These are phyloP conservation scores for Daldinia sp. DNA, from an alignment of 2,329 filamentous ascomycete genomes.

Conservation along the genomic window DNA sequence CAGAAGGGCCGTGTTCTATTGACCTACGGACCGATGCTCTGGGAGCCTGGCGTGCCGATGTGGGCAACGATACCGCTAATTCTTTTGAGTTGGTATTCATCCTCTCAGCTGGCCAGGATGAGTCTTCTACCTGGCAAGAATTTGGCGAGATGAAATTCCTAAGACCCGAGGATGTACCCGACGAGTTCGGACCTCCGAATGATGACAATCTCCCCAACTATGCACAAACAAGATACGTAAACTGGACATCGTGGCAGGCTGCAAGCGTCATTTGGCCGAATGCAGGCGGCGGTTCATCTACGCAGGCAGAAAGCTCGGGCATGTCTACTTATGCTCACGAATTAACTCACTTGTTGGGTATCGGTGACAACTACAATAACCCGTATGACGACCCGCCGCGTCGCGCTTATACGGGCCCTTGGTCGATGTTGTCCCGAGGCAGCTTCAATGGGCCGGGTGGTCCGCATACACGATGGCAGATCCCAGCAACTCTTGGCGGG, in stretches of 20 bases:
- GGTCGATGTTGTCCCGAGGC: constrained; percentile 65
- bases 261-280: constrained; percentile 66
- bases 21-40: constrained; percentile 64
- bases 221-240: constrained; percentile 63
- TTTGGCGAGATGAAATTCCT: constrained; percentile 67
- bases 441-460: constrained; percentile 66
- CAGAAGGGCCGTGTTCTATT: constrained; percentile 56
- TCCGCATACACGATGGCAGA: constrained; percentile 65
- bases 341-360: constrained; percentile 63
- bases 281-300: constrained; percentile 64
- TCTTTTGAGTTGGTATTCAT: constrained; percentile 66
- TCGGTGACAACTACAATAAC: constrained; percentile 69
- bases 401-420: constrained; percentile 64
- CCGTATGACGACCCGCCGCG: constrained; percentile 60
- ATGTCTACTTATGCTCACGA: constrained; percentile 67
- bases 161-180: constrained; percentile 60
- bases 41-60: constrained; percentile 62
- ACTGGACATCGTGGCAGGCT: constrained; percentile 66
- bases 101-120: constrained; percentile 66
- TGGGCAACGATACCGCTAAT: constrained; percentile 62
- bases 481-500: constrained; percentile 61
- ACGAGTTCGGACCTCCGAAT: constrained; percentile 62
- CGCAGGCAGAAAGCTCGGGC: constrained; percentile 65
- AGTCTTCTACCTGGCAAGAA: constrained; percentile 68
- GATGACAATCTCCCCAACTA: constrained; percentile 58